Evolutionary conservation across 768 basidiomycete genomes (phyloP), one percentile per base, ranked within the genome.

Genomic region (Mycena metata): DNA sequence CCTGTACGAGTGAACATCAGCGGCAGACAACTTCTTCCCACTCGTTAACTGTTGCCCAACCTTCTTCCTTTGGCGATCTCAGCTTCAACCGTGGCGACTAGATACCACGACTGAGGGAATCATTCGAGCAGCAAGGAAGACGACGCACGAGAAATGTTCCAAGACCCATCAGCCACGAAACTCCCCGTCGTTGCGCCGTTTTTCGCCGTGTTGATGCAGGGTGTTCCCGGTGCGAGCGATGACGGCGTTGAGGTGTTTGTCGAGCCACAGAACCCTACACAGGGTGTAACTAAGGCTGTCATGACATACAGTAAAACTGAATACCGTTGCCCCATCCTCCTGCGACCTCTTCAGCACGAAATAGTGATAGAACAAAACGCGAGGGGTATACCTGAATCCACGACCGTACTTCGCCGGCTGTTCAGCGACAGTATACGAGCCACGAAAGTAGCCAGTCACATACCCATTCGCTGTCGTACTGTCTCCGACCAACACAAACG

Each of bases 151-250:
- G 82, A 80, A 16, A 77, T 77, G 55, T 78, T 74, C 69, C 75
- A 83, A 60, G 76, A 81, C 1, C 83, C 82, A 58, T 78, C 69
- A 6, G 81, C 78, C 11, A 83, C 78, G 64, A 82, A 83, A 17
- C 76, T 71, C 4, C 82, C 82, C 2, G 82, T 83, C n/a, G 82
- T 83, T 0, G 81, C 81, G 19, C 82, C 82, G 66, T 83, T 79
- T 33, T 80, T 76, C 4, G 81, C 81, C 0, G 81, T 82, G 69
- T 84, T 83, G 61, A 82, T 80, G 66, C 82, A 84, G 1, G 78
- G 76, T 3, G 79, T 82, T 24, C 76, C 74, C 11, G 76, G 47
- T 2, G 67, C 74, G 2, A 84, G 62, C 1, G 80, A 80, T 6
- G 81, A 80, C 7, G 79, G 76, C 36, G 79, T 81, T 11, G 71